Base-by-base conservation (phyloP, 495 filamentous ascomycete species). In the Talaromyces liani region DNA sequence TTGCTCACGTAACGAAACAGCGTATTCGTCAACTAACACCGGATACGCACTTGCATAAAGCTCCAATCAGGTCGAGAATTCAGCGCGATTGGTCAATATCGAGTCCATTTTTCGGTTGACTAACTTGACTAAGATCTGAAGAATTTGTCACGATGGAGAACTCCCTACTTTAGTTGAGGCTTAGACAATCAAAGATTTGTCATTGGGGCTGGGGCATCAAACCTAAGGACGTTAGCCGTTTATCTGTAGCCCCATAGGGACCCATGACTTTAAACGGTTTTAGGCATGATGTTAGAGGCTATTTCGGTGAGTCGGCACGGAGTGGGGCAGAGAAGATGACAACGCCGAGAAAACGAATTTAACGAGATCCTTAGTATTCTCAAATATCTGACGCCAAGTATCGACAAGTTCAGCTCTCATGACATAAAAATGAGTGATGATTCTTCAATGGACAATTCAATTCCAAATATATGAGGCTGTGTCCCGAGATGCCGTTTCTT, bases 401-500 rank as follows among this genome's bases (percentile, higher is more conserved):
- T 57, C 9, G 18, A 57, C 5, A 16, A 27, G 25, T 57, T 57
- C 54, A 57, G 54, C 54, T 57, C 54, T 57, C 54, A n/a, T 29
- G 25, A 57, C 24, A 25, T 57, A 16, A 57, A 18, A 31, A 16
- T 14, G 25, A 56, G n/a, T n/a, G 10, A 29, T 7, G 24, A 29
- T 31, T 31, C 33, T 41, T 24, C 31, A 60, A 22, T 41, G 57
- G 29, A 60, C 22, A 20, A 60, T 36, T 60, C 25, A 60, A 60
- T 60, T 60, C 57, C 57, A 60, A 60, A 61, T 61, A 45, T 25
- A 45, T 61, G 36, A 7, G 59, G 59, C 59, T 61, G 59, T 47
- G 59, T 47, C 14, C 20, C 29, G 29, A 41, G 53, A 25, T 25
- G 53, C 10, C 22, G 54, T 16, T 7, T 29, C 14, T 7, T 31